Evolutionary conservation across 148 eudicot species (phyloP), one percentile per base, ranked within the genome.

Genomic region (Fagopyrum homotropicum): DNA sequence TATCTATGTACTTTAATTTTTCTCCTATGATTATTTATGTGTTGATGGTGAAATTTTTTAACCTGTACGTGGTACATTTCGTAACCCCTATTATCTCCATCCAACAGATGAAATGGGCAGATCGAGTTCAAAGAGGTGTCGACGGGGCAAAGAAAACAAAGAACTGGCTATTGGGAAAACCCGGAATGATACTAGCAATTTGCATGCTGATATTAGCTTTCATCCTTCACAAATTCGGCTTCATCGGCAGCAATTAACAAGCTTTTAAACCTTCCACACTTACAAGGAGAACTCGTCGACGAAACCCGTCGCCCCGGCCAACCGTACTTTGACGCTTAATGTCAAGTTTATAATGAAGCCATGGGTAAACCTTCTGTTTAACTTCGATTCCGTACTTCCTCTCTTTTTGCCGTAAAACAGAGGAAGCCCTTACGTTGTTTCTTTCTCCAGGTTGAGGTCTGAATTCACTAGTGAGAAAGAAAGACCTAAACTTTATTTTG

Each of bases 61-160:
- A 35, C 40, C 40, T 35, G 1, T 35, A 35, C 40, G 40, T 35
- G 40, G 40, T 35, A 14, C 29, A 72, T 47, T 72, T 35, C 54
- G 14, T 64, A 44, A 45, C 54, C 66, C 72, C 54, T 50, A 77
- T 49, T 72, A 81, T 61, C 3, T 43, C 47, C 17, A 66, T 66
- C 19, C 6, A 66, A 54, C 88, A 95, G 99, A 95, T 95, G 97
- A 88, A 75, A 74, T 92, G 99, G 99, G 97, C 96, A 7, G 99
- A 95, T 77, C 83, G 85, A 59, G n/a, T 90, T 77, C 99, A 95
- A 79, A 81, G 91, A 45, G 99, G 96, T 64, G 92, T 83, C 7
- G 92, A 89, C 75, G 82, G 87, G 49, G 96, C 85, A 0, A 86
- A 78, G 88, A 95, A 92, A 87, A 86, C 99, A 9, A 95, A 95